Conservation (phyloP, 2,329 filamentous ascomycete species). For the Aspergillus sp. region DNA sequence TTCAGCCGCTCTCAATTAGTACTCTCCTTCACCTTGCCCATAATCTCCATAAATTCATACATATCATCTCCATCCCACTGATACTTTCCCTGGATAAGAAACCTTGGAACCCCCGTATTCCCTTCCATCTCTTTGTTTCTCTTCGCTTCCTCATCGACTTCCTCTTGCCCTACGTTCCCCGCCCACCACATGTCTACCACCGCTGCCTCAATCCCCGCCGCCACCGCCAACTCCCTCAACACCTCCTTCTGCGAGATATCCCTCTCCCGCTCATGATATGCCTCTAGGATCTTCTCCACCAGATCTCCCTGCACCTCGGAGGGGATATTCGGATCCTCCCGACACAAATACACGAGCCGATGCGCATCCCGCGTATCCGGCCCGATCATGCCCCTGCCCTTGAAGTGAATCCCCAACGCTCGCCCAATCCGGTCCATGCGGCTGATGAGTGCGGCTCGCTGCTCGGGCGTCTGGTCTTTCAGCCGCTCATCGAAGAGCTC, state of each 20-base stretch:
- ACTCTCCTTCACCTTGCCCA: not conserved
- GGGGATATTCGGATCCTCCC: constrained; percentile 6
- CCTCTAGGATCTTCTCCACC: constrained; percentile 27
- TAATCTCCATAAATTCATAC: not conserved
- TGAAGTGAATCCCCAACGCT: constrained; percentile 35
- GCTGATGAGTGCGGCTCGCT: constrained; percentile 25
- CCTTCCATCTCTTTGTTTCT: constrained; percentile 5
- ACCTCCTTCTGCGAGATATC: constrained; percentile 28
- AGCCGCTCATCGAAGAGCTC: constrained; percentile 20
- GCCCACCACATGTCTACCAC: constrained; percentile 12
- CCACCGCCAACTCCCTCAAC: constrained; percentile 20
- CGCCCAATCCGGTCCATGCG: constrained; percentile 25
- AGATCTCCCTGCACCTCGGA: constrained; percentile 13
- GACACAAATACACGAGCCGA: constrained; percentile 28
- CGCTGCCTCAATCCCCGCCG: constrained; percentile 16
- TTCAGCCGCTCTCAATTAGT: too few relatives aligned
- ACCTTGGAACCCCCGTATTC: constrained; percentile 12
- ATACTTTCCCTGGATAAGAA: not conserved
- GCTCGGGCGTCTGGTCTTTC: constrained; percentile 22
- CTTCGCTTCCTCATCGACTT: constrained; percentile 39
- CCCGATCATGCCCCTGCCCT: constrained; percentile 32
- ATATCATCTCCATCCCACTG: not conserved
- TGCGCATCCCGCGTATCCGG: constrained; percentile 34
- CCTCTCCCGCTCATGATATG: constrained; percentile 30
- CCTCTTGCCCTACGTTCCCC: constrained; percentile 30